Conservation (phyloP, 306 rosid species). For the Cyamopsis tetragonoloba region DNA sequence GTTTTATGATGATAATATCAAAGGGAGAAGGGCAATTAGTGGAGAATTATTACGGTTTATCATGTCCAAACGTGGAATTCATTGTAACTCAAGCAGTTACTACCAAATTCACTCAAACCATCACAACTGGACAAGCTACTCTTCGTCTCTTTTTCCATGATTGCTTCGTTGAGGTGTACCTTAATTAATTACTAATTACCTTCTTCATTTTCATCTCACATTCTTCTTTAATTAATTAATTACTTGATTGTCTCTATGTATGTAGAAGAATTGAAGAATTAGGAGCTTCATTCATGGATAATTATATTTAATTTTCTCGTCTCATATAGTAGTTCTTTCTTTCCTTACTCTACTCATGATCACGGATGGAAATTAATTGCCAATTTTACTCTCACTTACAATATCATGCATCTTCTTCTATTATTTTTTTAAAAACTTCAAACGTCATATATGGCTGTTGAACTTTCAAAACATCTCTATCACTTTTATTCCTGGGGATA, state of each 20-base stretch:
- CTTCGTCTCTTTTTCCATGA: conserved; percentile 85
- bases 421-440: not conserved
- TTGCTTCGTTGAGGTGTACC: conserved; percentile 82
- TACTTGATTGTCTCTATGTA: no score
- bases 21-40: conserved; percentile 42
- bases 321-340: not conserved
- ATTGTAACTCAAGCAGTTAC: conserved; percentile 64
- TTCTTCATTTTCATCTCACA: not conserved
- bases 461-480: not conserved
- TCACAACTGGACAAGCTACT: conserved; percentile 61
- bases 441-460: not conserved
- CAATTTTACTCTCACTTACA: no score
- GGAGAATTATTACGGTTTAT: conserved; percentile 52
- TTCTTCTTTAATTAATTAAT: not conserved
- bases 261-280: no score
- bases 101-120: conserved; percentile 46
- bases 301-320: not conserved
- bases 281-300: no score
- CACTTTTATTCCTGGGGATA: conserved; percentile 16
- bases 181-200: no score
- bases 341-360: not conserved
- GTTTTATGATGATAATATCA: conserved; percentile 3
- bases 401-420: not conserved
- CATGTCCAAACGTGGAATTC: conserved; percentile 66
- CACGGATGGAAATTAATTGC: not conserved